phyloP scores from a whole-genome alignment of 2,329 filamentous ascomycete genomes.

The Fusarium secorum region DNA sequence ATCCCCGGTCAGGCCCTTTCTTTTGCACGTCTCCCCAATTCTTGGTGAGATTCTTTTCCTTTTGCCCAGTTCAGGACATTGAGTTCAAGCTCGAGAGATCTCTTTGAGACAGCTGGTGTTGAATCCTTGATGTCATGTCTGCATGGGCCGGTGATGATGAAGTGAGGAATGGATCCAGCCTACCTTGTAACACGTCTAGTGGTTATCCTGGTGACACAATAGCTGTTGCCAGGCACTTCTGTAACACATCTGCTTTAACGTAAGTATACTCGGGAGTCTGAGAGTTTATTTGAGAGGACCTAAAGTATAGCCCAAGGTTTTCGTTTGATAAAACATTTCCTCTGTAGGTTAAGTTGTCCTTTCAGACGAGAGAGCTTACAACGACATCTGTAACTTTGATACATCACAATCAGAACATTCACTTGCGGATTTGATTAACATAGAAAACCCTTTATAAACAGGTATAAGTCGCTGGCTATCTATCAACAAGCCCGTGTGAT shows the following conservation, averaged over 20 bases:
- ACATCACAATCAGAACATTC: background rate
- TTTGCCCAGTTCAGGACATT: background rate
- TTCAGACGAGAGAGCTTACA: too few relatives aligned
- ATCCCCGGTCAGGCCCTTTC: conserved; percentile 54
- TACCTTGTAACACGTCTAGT: background rate
- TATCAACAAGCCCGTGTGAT: conserved; percentile 23
- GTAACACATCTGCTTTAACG: too few relatives aligned
- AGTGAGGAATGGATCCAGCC: background rate
- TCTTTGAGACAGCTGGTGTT: background rate
- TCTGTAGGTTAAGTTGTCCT: background rate
- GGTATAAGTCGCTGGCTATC: conserved; percentile 19
- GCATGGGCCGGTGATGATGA: background rate
- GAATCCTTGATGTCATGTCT: background rate
- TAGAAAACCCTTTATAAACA: background rate
- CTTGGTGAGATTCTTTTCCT: fast-evolving
- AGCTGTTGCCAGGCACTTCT: background rate
- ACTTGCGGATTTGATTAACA: background rate
- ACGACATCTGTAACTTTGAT: background rate
- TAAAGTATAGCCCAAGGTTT: background rate
- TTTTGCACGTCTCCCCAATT: background rate
- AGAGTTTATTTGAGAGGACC: too few relatives aligned
- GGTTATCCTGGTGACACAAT: too few relatives aligned
- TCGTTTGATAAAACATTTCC: too few relatives aligned
- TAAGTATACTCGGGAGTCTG: fast-evolving
- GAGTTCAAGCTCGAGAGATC: background rate